Evolutionary conservation across 1,284 basidiomycete genomes (phyloP), one percentile per base, ranked within the genome.

Genomic region (Erythrobasidium hasegawianum): DNA sequence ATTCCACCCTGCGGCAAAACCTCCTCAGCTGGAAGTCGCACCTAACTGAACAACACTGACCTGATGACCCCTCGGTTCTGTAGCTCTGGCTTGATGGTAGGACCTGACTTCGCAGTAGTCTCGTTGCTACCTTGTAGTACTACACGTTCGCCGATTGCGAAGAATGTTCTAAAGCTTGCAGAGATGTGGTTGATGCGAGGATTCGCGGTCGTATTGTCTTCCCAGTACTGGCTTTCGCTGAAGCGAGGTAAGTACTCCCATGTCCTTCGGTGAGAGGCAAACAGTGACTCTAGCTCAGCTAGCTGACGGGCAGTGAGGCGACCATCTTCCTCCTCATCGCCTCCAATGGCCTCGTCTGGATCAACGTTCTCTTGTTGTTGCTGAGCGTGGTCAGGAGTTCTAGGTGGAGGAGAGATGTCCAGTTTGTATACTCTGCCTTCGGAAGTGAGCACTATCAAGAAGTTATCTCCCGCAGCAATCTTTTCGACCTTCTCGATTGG

Each of bases 81-180:
- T 41, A 74, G 66, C 49, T 69, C 71, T 0, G 69, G 67, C 16
- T 72, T 61, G 27, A 72, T 50, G 1, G 18, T 18, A 1, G 73
- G 72, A 18, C 27, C 39, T 1, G 26, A 43, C 0, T 64, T 41
- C 41, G 43, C 43, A 27, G 55, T 59, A 50, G 40, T 64, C 60
- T 39, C 67, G 39, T 24, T 22, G 20, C 50, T 29, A 10, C 73
- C 73, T 39, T 71, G 64, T 1, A 74, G 58, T 1, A 74, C 73
- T 22, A 71, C 41, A 2, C 70, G 27, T 40, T 56, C 24, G 1
- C 49, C 61, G 8, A 59, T 60, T 27, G 68, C 72, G 11, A 71
- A 69, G 58, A 74, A 74, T 1, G 69, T 65, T 8, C 59, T 38
- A 38, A 70, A 73, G 26, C 72, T 72, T 16, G 73, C 73, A 22